phyloP scores from a whole-genome alignment of 495 filamentous ascomycete species.

The Copromyces sp. region DNA sequence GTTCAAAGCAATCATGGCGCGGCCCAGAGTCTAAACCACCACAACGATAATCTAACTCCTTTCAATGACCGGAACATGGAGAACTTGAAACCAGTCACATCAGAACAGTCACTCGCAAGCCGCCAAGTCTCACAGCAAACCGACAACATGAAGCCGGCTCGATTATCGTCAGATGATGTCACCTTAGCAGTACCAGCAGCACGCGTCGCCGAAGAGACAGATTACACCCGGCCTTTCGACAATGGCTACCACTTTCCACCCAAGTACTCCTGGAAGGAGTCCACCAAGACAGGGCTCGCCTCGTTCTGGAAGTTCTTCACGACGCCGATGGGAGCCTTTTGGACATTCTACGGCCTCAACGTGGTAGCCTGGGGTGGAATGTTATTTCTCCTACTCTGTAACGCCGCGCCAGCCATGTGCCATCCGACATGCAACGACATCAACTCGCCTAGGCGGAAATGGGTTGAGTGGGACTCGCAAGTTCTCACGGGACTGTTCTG shows the following conservation, averaged over 20 bases:
- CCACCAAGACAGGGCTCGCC: conserved; percentile 42
- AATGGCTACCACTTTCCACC: conserved; percentile 67
- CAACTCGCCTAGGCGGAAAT: conserved; percentile 60
- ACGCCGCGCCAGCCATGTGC: conserved; percentile 73
- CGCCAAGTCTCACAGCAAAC: background rate
- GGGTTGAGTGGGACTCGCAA: conserved; percentile 81
- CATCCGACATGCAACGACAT: conserved; percentile 60
- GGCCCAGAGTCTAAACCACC: background rate
- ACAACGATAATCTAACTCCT: background rate
- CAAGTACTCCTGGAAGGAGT: conserved; percentile 52
- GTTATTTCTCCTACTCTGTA: conserved; percentile 73
- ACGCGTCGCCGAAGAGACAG: background rate
- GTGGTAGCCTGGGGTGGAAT: conserved; percentile 84
- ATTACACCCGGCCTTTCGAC: conserved; percentile 20
- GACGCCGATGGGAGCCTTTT: conserved; percentile 62
- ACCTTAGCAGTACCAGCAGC: conserved; percentile 2
- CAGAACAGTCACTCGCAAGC: background rate
- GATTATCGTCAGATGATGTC: conserved; percentile 8
- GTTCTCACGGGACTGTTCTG: conserved; percentile 80
- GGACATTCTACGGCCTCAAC: conserved; percentile 69
- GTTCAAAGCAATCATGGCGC: background rate
- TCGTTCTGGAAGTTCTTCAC: conserved; percentile 45
- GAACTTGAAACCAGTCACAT: background rate
- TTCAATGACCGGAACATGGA: background rate
- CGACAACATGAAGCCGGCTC: background rate